phyloP scores from a whole-genome alignment of 371 early-diverging fungal genomes.

The Lichtheimia hyalospora region DNA sequence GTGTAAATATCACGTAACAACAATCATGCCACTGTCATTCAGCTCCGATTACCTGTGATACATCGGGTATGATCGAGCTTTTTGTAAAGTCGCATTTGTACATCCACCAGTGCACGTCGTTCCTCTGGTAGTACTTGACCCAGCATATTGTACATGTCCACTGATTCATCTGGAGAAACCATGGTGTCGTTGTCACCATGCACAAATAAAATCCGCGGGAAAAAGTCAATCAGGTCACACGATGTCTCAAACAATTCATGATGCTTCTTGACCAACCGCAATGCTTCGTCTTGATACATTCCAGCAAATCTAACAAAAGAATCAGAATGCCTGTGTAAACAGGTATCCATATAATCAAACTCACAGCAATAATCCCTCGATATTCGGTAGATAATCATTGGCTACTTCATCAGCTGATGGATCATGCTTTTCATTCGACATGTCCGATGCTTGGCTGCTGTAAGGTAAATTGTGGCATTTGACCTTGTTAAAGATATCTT shows the following conservation, averaged over 20 bases:
- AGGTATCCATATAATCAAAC: background rate
- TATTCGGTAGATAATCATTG: slow-evolving; percentile 44
- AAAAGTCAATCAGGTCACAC: slow-evolving; percentile 31
- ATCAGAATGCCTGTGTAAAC: too few species aligned
- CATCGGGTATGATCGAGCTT: slow-evolving; percentile 41
- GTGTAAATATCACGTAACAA: too few species aligned
- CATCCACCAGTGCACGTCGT: slow-evolving; percentile 37
- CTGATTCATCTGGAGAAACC: slow-evolving; percentile 37
- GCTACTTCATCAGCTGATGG: slow-evolving; percentile 2
- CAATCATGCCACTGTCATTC: too few species aligned
- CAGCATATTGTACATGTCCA: slow-evolving; percentile 39
- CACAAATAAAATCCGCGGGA: slow-evolving; percentile 45
- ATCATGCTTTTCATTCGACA: slow-evolving; percentile 11
- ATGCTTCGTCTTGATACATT: slow-evolving; percentile 59
- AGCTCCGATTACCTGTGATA: slow-evolving; percentile 26
- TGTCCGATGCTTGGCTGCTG: background rate
- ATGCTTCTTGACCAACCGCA: slow-evolving; percentile 26
- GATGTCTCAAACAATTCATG: slow-evolving; percentile 29
- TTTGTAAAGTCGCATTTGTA: slow-evolving; percentile 45
- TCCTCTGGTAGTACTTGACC: slow-evolving; percentile 36
- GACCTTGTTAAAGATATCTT: slow-evolving; percentile 38
- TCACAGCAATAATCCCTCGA: slow-evolving; percentile 57
- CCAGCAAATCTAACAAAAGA: slow-evolving; percentile 43
- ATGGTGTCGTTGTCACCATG: slow-evolving; percentile 46
- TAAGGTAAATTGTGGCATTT: slow-evolving; percentile 11